Evolutionary conservation across 352 stramenopile genomes (phyloP), one percentile per base, ranked within the genome.

Genomic region (Pythium aquatile): DNA sequence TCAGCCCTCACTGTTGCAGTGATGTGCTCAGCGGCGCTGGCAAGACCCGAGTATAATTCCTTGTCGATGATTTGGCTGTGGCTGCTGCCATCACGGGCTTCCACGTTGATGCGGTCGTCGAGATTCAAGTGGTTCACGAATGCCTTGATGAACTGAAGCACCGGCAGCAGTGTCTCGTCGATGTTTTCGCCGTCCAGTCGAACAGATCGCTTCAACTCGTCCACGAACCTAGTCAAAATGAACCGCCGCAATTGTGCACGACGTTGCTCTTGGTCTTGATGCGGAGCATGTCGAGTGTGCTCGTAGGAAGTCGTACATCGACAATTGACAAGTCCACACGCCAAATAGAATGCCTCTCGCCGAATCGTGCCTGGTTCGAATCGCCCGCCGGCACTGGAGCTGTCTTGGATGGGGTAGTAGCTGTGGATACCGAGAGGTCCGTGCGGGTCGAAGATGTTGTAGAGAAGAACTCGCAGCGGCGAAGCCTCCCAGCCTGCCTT

Each of bases 381-480:
- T 40, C 66, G 48, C 2, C 0, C 29, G 44, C n/a, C 20, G 14
- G 13, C 20, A 17, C 65, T 59, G 1, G 44, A 17, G 24, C 47
- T 65, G 14, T 56, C 70, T 33, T 83, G 69, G 6, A 87, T 85
- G 14, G 83, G 83, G 55, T 94, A 96, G 66, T 93, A 96, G 49
- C 76, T 90, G 49, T 91, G 68, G 59, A 96, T 83, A 2, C 87
- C 87, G 1, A 96, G 75, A 6, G 85, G 80, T 6, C 87, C 87
- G 55, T 93, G 78, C 2, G 81, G 80, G 60, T 96, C 87, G 8
- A 96, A 74, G 4, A 89, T 72, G 35, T 96, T 96, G 39, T 89
- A 63, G 40, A 94, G 52, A 17, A 94, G 59, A 9, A 81, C 90
- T 59, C 83, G 78, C 52, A 96, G 48, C 56, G 82, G 83, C 8